Evolutionary conservation across 257 asterid species (phyloP).

Genomic region (Solanum pinnatisectum): DNA sequence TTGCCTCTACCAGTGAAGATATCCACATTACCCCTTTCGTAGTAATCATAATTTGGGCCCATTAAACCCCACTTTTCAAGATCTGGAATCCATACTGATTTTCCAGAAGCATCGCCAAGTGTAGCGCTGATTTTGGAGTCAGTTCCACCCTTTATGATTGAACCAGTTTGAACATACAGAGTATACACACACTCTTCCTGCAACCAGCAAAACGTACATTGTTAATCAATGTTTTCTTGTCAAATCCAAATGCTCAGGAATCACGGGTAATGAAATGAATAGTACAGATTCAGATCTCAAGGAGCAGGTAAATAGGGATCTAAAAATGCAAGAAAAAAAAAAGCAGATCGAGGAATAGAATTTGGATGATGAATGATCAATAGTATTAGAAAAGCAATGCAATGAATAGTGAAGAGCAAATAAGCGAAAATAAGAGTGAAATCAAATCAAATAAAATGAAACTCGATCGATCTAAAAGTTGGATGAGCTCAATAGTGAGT

Average conservation of each 20-base stretch:
- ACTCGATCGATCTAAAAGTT: background rate
- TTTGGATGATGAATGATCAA: background rate
- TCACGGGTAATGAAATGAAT: background rate
- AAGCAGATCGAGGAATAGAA: background rate
- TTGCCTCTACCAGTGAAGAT: slow-evolving; percentile 44
- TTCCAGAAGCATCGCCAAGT: slow-evolving; percentile 24
- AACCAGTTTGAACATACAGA: slow-evolving; percentile 42
- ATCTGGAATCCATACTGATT: slow-evolving; percentile 34
- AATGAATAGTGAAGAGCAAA: background rate
- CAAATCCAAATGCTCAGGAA: too few species aligned
- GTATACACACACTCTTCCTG: slow-evolving; percentile 48
- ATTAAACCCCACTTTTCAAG: slow-evolving; percentile 49
- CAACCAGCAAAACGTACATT: background rate
- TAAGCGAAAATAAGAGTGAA: background rate
- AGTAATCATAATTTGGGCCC: slow-evolving; percentile 42
- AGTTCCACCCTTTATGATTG: slow-evolving; percentile 38
- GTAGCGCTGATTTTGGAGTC: slow-evolving; percentile 37
- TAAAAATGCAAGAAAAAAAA: background rate
- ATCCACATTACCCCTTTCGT: slow-evolving; percentile 40
- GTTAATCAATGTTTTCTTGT: too few species aligned
- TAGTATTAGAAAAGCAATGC: too few species aligned
- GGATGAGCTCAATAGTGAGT: too few species aligned
- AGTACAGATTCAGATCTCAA: background rate
- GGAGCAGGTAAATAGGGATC: background rate
- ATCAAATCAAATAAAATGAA: background rate